Conservation (phyloP, 192 early-diverging fungal species). For the Dissophora ornata region DNA sequence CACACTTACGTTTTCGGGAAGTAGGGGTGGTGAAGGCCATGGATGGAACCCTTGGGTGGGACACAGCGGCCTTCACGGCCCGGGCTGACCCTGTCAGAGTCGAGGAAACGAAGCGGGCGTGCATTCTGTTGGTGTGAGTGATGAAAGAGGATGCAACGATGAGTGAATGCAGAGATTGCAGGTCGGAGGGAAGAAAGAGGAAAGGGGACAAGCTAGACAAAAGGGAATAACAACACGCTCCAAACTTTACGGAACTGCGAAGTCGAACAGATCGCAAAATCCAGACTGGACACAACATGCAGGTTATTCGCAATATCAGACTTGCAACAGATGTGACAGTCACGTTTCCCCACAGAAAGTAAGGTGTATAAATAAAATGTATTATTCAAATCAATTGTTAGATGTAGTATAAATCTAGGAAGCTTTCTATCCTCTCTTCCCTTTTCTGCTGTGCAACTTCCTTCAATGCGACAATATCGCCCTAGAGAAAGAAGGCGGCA, state of each 20-base stretch:
- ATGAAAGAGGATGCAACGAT: neutral
- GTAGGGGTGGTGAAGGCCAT: slow-evolving; percentile 25
- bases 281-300: too few species aligned
- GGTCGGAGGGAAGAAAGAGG: neutral
- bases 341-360: too few species aligned
- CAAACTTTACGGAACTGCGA: too few species aligned
- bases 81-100: slow-evolving; percentile 34
- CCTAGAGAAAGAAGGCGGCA: slow-evolving; percentile 8
- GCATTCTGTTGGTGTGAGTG: slow-evolving; percentile 25
- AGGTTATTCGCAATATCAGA: too few species aligned
- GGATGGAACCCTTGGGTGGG: slow-evolving; percentile 5
- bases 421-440: too few species aligned
- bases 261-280: too few species aligned
- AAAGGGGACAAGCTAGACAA: neutral
- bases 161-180: slow-evolving; percentile 8
- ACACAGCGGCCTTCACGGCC: slow-evolving; percentile 19
- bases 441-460: too few species aligned
- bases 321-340: too few species aligned
- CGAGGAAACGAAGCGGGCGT: slow-evolving; percentile 39
- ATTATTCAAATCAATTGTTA: too few species aligned
- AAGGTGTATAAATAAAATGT: too few species aligned
- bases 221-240: too few species aligned
- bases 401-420: too few species aligned
- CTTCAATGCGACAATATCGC: neutral
- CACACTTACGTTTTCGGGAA: slow-evolving; percentile 39